phyloP scores from a whole-genome alignment of 2,329 filamentous ascomycete genomes.

The Microascus cirrosus region DNA sequence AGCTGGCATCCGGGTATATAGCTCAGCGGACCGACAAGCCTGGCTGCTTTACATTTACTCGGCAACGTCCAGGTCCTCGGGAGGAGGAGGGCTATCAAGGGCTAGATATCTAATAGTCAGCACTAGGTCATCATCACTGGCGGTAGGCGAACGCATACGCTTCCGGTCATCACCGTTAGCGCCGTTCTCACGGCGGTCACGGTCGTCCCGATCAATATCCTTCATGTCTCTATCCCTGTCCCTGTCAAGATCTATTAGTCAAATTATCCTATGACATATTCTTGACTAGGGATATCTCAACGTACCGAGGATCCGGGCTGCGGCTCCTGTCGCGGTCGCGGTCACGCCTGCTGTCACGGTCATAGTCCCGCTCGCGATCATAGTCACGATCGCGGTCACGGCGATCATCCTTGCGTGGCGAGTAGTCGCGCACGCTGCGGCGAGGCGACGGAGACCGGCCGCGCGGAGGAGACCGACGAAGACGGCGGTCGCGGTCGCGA shows the following conservation, averaged over 20 bases:
- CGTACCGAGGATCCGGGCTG: conserved; percentile 53
- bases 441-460: conserved; percentile 71
- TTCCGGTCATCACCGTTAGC: conserved; percentile 85
- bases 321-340: conserved; percentile 69
- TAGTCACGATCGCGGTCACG: conserved; percentile 71
- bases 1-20: background rate
- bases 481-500: conserved; percentile 55
- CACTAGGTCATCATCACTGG: conserved; percentile 9
- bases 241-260: conserved; percentile 15
- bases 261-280: background rate
- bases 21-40: background rate
- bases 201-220: conserved; percentile 55
- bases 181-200: conserved; percentile 64
- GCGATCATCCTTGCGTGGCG: conserved; percentile 80
- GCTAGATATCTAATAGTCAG: conserved; percentile 20
- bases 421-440: conserved; percentile 67
- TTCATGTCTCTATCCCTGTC: conserved; percentile 46
- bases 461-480: conserved; percentile 50
- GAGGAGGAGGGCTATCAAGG: conserved; percentile 69
- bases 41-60: conserved; percentile 38
- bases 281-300: background rate
- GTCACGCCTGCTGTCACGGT: conserved; percentile 56
- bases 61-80: conserved; percentile 93
- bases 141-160: conserved; percentile 24
- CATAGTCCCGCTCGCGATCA: conserved; percentile 63